Conservation (phyloP, 176 grass and related monocot genomes). For the Aegilops speltoides region DNA sequence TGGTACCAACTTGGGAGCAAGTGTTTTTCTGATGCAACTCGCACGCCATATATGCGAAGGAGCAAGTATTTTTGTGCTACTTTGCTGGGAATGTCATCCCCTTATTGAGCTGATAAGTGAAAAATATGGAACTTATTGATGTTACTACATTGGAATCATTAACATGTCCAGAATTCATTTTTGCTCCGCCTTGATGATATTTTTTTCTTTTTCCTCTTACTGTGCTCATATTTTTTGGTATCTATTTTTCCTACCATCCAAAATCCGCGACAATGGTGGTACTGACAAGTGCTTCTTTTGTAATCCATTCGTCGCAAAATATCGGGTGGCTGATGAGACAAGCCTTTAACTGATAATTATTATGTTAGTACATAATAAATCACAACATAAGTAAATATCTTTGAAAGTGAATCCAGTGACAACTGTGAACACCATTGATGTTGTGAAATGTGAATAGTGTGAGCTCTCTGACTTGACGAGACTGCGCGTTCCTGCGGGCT, state of each 20-base stretch:
- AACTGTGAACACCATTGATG: too few species aligned
- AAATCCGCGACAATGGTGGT: background rate
- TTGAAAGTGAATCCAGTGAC: too few species aligned
- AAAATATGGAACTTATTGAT: constrained; percentile 1
- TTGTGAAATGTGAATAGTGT: too few species aligned
- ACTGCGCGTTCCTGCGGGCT: background rate
- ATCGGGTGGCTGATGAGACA: too few species aligned
- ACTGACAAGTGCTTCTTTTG: too few species aligned
- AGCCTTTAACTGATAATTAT: too few species aligned
- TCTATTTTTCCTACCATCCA: background rate
- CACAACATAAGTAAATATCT: too few species aligned
- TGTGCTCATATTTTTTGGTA: background rate
- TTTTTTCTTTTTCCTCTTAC: background rate
- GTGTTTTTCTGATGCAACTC: background rate
- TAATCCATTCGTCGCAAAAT: too few species aligned
- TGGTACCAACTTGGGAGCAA: background rate
- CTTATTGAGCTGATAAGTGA: background rate
- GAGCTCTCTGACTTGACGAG: background rate
- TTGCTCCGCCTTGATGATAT: background rate
- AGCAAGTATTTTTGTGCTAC: background rate
- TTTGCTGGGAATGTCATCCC: background rate
- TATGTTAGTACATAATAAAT: too few species aligned
- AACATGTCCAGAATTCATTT: background rate
- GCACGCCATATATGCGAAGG: background rate
- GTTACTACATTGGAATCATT: background rate